A percentile compares a stretch with the other conserved stretches of the same genome.
These are phyloP conservation scores for Melastoma malabathricum DNA, from an alignment of 345 rosid genomes.

Conservation along the genomic window DNA sequence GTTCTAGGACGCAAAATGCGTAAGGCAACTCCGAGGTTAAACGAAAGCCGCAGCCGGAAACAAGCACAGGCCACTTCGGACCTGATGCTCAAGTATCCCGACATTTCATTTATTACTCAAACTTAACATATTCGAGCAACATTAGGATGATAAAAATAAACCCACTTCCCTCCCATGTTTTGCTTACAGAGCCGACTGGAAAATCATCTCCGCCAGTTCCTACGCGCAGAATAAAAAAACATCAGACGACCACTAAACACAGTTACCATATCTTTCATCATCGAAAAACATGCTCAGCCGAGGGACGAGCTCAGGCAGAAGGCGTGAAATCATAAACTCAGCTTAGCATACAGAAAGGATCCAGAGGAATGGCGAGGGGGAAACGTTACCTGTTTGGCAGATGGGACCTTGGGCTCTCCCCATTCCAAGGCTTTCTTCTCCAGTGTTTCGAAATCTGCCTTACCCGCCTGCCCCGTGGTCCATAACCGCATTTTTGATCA, in stretches of 20 bases:
- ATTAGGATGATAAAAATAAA: no score
- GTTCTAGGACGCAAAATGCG: no score
- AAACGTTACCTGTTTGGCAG: slow-evolving; percentile 78
- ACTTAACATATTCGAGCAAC: no score
- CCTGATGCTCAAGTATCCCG: rapidly evolving
- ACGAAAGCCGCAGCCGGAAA: no score
- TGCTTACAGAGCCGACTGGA: slow-evolving; percentile 48
- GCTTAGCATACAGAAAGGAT: no score
- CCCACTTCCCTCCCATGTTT: background rate
- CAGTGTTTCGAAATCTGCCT: slow-evolving; percentile 69
- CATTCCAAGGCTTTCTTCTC: slow-evolving; percentile 79
- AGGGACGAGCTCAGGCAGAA: background rate
- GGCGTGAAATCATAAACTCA: background rate
- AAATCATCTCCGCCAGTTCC: slow-evolving; percentile 96
- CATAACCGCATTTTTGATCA: background rate
- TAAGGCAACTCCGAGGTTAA: no score
- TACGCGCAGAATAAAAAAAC: slow-evolving; percentile 18
- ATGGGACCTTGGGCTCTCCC: slow-evolving; percentile 82
- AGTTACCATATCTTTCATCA: background rate
- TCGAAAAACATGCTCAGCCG: no score
- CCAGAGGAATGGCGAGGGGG: background rate
- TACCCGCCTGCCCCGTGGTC: slow-evolving; percentile 37
- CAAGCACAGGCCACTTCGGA: background rate
- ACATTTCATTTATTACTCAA: background rate
- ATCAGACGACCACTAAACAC: background rate